Evolutionary conservation across 495 filamentous ascomycete species (phyloP).

Genomic region (Hypoxylon crocopeplum): DNA sequence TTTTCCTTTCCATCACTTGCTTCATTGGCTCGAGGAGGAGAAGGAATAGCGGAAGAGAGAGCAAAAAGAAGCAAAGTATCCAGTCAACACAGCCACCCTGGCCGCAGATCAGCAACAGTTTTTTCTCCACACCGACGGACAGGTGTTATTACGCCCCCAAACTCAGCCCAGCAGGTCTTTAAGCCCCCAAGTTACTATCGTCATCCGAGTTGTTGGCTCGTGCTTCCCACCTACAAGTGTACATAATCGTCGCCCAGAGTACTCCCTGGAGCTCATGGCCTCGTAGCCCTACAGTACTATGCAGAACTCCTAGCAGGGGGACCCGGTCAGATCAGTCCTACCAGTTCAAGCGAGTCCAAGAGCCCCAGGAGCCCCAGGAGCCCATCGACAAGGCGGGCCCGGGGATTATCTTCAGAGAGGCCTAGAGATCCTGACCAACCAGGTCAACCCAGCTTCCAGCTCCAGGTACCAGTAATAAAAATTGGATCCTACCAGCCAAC

Average conservation of each 20-base stretch:
- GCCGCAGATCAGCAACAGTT: conserved; percentile 10
- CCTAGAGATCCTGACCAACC: conserved; percentile 9
- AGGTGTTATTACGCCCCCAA: conserved; percentile 31
- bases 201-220: conserved; percentile 2
- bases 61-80: conserved; percentile 8
- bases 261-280: too few species aligned
- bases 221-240: background rate
- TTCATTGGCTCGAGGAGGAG: conserved; percentile 10
- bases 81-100: conserved; percentile 31
- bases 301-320: conserved; percentile 3
- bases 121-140: conserved; percentile 18
- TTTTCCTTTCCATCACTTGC: conserved; percentile 9
- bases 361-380: too few species aligned
- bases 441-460: conserved; percentile 20
- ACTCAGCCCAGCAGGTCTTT: conserved; percentile 1
- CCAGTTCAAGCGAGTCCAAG: conserved; percentile 10
- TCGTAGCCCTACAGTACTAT: background rate
- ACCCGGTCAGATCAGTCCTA: conserved; percentile 1
- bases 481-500: conserved; percentile 34
- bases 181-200: conserved; percentile 1
- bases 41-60: background rate
- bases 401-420: conserved; percentile 9
- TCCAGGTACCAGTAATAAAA: conserved; percentile 35
- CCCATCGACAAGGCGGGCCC: too few species aligned
- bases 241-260: background rate